Conservation (phyloP, 73 alveolate genomes). For the Breviolum minutum region DNA sequence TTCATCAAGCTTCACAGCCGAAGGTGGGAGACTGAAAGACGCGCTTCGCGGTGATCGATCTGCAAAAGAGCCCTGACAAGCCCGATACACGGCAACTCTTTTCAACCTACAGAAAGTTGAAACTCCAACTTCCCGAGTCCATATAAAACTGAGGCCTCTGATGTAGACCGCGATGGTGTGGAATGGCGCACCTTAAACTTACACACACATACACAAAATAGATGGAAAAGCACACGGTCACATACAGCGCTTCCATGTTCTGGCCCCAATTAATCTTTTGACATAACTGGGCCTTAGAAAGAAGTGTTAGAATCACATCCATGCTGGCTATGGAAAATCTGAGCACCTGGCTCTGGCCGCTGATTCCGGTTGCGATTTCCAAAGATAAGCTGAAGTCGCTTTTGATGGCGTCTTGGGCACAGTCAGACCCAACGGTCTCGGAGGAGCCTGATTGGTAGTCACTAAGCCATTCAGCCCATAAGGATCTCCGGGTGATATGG, state of each 20-base stretch:
- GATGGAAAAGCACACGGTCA: no score
- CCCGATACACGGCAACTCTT: neutral
- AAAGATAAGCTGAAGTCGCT: slow-evolving; percentile 70
- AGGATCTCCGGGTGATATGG: slow-evolving; percentile 70
- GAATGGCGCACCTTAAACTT: slow-evolving; percentile 37
- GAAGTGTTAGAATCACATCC: no score
- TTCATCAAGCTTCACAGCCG: slow-evolving; percentile 59
- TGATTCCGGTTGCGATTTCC: slow-evolving; percentile 90
- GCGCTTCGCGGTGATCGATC: slow-evolving; percentile 74
- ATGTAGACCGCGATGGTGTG: slow-evolving; percentile 71
- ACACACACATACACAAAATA: no score
- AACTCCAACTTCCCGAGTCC: neutral
- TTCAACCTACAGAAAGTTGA: neutral
- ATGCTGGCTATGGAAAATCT: neutral
- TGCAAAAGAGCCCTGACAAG: slow-evolving; percentile 59
- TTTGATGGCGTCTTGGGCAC: slow-evolving; percentile 88
- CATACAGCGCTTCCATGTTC: neutral
- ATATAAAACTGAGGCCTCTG: slow-evolving; percentile 22
- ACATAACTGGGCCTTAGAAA: no score
- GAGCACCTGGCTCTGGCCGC: slow-evolving; percentile 62
- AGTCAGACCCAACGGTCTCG: slow-evolving; percentile 76
- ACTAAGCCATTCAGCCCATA: slow-evolving; percentile 77
- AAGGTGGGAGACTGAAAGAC: slow-evolving; percentile 73
- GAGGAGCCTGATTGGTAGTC: slow-evolving; percentile 82
- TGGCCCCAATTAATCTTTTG: neutral